Base-by-base conservation (phyloP, 2,329 filamentous ascomycete genomes). In the Seiridium unicorne region DNA sequence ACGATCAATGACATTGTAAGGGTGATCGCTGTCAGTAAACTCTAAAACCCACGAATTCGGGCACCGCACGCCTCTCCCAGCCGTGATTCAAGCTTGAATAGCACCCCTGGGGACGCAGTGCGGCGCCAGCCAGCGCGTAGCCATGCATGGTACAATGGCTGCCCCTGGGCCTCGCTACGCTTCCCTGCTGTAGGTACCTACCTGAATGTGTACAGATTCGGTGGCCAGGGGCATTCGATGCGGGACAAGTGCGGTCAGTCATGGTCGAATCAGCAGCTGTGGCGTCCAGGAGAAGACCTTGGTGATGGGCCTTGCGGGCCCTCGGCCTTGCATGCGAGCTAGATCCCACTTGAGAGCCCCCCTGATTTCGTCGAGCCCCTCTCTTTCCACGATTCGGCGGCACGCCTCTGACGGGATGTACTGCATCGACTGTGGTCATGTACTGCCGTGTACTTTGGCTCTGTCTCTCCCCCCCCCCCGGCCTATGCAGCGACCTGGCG, bases 61-160 rank as follows among this genome's bases (percentile, higher is more conserved):
- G 38, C 38, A 13, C 13, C 13, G 38, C 34, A 53, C 18, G 31
- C 31, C 34, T 36, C 49, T 35, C 32, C 49, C 49, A 35, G 49
- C 38, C 49, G 49, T 38, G 49, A 53, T 38, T 53, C 49, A 53
- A 53, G 49, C 49, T 53, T 53, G 49, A 53, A 18, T 38, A 35
- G 38, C 47, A 40, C 49, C 49, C 34, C 49, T 53, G 34, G 31
- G 31, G 38, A 8, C 13, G 7, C 38, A 7, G 7, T 42, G 7
- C 38, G 13, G 13, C 7, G 38, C 7, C 7, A 8, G 38, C 13
- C 38, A 42, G 38, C 38, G 38, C 38, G 38, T 42, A 42, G 18
- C 18, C 18, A 26, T 26, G 18, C 18, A 26, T 26, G 18, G 18
- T 26, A 26, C 18, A 26, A 26, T 26, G 18, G 18, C 18, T 26